Evolutionary conservation across 106 monocot genomes (phyloP).

Genomic region (Allium cepa): DNA sequence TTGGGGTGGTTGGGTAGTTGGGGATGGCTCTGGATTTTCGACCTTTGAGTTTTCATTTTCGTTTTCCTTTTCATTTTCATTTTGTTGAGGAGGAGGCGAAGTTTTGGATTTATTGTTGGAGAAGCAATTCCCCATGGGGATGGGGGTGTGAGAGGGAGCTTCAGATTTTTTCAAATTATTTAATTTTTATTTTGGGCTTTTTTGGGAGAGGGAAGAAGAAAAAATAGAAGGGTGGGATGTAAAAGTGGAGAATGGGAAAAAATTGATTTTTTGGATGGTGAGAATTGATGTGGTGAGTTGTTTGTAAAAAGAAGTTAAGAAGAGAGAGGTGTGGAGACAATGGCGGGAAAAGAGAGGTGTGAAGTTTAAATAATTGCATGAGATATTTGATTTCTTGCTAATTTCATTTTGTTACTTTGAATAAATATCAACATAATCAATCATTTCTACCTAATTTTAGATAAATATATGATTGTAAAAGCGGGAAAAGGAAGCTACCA

Average conservation of each 20-base stretch:
- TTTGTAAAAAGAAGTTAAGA: background rate
- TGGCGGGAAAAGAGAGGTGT: constrained; percentile 1
- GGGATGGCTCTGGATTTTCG: background rate
- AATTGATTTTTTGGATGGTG: background rate
- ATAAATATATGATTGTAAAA: too few relatives aligned
- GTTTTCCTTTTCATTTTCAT: too few relatives aligned
- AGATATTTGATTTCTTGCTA: too few relatives aligned
- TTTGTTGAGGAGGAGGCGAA: background rate
- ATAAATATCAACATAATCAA: too few relatives aligned
- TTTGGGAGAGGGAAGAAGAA: background rate
- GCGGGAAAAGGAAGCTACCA: too few relatives aligned
- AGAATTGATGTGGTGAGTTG: background rate
- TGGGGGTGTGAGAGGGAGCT: background rate
- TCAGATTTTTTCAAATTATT: background rate
- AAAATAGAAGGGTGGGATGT: background rate
- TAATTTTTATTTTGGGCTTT: constrained; percentile 1
- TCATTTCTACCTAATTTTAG: too few relatives aligned
- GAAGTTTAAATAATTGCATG: too few relatives aligned
- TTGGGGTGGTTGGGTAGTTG: background rate
- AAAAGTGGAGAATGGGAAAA: background rate
- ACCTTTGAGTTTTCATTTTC: background rate
- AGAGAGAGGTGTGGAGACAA: background rate
- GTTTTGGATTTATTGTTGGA: constrained; percentile 2
- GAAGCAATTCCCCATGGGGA: constrained; percentile 26
- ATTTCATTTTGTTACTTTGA: too few relatives aligned